Percentiles rank a stretch among this genome's conserved stretches.
phyloP scores from a whole-genome alignment of 2,329 filamentous ascomycete genomes.

The Ramichloridium luteum region DNA sequence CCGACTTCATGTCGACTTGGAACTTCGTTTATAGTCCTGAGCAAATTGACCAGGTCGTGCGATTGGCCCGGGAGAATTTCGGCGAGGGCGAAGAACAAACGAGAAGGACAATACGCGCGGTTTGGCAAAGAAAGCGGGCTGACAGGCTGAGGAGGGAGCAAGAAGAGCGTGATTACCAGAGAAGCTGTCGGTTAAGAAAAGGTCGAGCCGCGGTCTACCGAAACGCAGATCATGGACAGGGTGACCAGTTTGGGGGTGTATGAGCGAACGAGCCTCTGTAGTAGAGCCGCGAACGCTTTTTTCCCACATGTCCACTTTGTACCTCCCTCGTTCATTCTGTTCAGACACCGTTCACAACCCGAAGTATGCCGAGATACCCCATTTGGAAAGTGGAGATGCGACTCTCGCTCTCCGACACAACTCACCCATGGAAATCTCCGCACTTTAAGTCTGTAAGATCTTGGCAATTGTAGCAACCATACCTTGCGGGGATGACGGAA shows the following conservation, averaged over 20 bases:
- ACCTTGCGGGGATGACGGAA: too few species aligned
- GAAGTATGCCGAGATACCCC: too few species aligned
- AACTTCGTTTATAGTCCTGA: slow-evolving; percentile 93
- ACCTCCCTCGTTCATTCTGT: too few species aligned
- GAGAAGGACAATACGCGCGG: slow-evolving; percentile 64
- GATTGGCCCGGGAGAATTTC: slow-evolving; percentile 76
- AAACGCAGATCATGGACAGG: slow-evolving; percentile 16
- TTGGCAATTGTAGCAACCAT: too few species aligned
- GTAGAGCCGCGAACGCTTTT: too few species aligned
- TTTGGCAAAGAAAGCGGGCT: slow-evolving; percentile 84
- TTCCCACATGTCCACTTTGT: too few species aligned
- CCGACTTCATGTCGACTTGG: slow-evolving; percentile 89
- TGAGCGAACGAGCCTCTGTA: too few species aligned
- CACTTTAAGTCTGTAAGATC: too few species aligned
- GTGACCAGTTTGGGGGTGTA: slow-evolving; percentile 16
- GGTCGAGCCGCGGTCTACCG: slow-evolving; percentile 11
- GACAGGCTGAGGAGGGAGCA: slow-evolving; percentile 43
- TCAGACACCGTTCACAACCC: too few species aligned
- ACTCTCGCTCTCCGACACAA: too few species aligned
- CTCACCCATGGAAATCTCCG: too few species aligned
- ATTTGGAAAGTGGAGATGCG: too few species aligned
- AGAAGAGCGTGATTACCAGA: slow-evolving; percentile 24
- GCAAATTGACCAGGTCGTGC: slow-evolving; percentile 75
- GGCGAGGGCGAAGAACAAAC: slow-evolving; percentile 69
- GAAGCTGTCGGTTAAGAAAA: slow-evolving; percentile 7